Conservation (phyloP, 2,329 filamentous ascomycete species). For the Alternaria infectoria region DNA sequence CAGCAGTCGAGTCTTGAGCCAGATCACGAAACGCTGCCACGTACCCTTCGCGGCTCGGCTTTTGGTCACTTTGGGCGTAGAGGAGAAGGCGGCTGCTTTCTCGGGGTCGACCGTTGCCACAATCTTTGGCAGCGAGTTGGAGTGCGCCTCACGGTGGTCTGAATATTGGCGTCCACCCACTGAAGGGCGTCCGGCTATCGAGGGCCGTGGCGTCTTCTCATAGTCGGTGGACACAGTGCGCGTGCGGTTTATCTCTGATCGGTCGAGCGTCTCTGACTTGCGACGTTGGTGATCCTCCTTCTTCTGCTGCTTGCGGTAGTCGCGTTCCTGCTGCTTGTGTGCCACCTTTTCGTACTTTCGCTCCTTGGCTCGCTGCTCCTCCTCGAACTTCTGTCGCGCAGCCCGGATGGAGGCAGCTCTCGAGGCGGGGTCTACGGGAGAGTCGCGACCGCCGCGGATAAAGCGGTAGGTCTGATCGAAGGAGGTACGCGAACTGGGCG, state of each 20-base stretch:
- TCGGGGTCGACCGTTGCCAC: conserved; percentile 37
- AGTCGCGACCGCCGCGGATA: conserved; percentile 57
- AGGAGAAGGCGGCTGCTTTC: conserved; percentile 30
- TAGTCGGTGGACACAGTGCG: conserved; percentile 41
- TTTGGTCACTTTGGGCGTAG: conserved; percentile 41
- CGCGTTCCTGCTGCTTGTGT: conserved; percentile 53
- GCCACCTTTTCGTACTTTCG: conserved; percentile 61
- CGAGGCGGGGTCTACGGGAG: conserved; percentile 57
- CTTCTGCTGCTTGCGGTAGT: conserved; percentile 54
- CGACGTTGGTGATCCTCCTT: conserved; percentile 50
- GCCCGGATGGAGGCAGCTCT: conserved; percentile 63
- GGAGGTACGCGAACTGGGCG: conserved; percentile 61
- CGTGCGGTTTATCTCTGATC: conserved; percentile 32
- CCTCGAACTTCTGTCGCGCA: conserved; percentile 63
- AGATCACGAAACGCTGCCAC: conserved; percentile 63
- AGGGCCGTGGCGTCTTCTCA: conserved; percentile 40
- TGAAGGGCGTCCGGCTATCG: conserved; percentile 41
- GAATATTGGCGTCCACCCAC: conserved; percentile 48
- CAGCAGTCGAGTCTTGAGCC: conserved; percentile 62
- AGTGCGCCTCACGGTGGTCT: conserved; percentile 44
- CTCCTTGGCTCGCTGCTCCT: conserved; percentile 64
- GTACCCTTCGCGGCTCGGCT: conserved; percentile 48
- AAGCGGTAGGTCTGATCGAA: conserved; percentile 63
- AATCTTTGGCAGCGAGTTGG: conserved; percentile 43
- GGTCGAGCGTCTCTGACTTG: conserved; percentile 48